Evolutionary conservation across 148 eudicot genomes (phyloP).

Genomic region (Cornus florida): DNA sequence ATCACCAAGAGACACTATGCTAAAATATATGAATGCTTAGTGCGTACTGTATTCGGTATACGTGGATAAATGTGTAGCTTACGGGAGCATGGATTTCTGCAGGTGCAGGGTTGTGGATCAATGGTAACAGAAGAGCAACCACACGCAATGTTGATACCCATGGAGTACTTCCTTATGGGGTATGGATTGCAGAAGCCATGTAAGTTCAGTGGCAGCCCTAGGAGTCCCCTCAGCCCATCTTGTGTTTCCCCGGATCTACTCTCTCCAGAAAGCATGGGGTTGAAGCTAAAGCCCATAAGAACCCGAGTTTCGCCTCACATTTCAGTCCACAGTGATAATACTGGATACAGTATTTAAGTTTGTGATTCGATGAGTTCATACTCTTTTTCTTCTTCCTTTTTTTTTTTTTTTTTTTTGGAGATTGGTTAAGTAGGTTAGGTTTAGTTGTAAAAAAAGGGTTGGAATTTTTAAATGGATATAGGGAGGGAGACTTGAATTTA

Average conservation of each 20-base stretch:
- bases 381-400: background rate
- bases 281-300: slow-evolving; percentile 91
- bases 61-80: background rate
- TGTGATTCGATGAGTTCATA: too few relatives aligned
- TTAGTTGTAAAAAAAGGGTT: slow-evolving; percentile 14
- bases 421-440: slow-evolving; percentile 2
- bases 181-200: slow-evolving; percentile 75
- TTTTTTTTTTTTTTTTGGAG: slow-evolving; percentile 4
- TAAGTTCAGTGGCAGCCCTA: slow-evolving; percentile 71
- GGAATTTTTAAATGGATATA: slow-evolving; percentile 22
- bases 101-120: slow-evolving; percentile 96
- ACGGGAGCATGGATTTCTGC: background rate
- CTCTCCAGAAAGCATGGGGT: slow-evolving; percentile 98
- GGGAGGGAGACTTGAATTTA: slow-evolving; percentile 17
- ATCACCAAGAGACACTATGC: too few relatives aligned
- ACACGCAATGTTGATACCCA: slow-evolving; percentile 85
- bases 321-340: slow-evolving; percentile 8
- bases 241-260: slow-evolving; percentile 91
- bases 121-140: slow-evolving; percentile 99
- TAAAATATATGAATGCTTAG: too few relatives aligned
- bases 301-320: slow-evolving; percentile 53
- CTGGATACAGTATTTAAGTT: slow-evolving; percentile 1
- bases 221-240: slow-evolving; percentile 81
- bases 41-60: too few relatives aligned
- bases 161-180: slow-evolving; percentile 92